Percentiles rank a stretch among this genome's conserved stretches.
phyloP scores from a whole-genome alignment of 148 eudicot species.

The Spergularia marina region DNA sequence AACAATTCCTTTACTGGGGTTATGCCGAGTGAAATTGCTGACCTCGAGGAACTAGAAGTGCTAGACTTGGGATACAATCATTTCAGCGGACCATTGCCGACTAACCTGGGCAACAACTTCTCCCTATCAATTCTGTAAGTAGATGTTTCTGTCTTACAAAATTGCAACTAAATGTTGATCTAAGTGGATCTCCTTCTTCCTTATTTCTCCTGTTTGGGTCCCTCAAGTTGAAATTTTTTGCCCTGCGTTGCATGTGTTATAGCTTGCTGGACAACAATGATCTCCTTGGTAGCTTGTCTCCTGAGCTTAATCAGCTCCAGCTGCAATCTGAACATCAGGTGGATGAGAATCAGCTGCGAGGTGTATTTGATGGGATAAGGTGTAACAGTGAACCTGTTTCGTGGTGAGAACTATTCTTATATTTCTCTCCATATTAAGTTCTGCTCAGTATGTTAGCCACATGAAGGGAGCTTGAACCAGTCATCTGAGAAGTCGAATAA shows the following conservation, averaged over 20 bases:
- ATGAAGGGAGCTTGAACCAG: not conserved
- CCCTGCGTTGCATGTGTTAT: slow-evolving; percentile 15
- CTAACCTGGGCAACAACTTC: slow-evolving; percentile 38
- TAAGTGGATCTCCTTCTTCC: not conserved
- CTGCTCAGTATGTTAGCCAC: not conserved
- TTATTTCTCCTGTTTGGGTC: not conserved
- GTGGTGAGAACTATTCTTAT: slow-evolving; percentile 28
- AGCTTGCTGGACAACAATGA: slow-evolving; percentile 48
- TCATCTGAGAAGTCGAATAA: too few species aligned
- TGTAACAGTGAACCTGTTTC: slow-evolving; percentile 30
- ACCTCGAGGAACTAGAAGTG: slow-evolving; percentile 42
- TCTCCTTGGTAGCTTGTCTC: slow-evolving; percentile 32
- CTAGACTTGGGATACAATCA: slow-evolving; percentile 55
- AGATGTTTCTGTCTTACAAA: not conserved
- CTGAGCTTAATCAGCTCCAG: slow-evolving; percentile 40
- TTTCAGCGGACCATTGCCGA: slow-evolving; percentile 45
- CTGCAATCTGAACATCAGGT: slow-evolving; percentile 44
- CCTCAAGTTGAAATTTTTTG: not conserved
- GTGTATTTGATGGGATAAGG: slow-evolving; percentile 1
- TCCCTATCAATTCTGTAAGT: slow-evolving; percentile 56
- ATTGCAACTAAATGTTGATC: not conserved
- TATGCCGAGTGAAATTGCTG: slow-evolving; percentile 44
- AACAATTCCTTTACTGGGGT: slow-evolving; percentile 49
- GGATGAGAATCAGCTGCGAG: slow-evolving; percentile 30
- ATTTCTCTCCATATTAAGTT: not conserved